phyloP scores from a whole-genome alignment of 192 early-diverging fungal species.

The Coemansia sp. region DNA sequence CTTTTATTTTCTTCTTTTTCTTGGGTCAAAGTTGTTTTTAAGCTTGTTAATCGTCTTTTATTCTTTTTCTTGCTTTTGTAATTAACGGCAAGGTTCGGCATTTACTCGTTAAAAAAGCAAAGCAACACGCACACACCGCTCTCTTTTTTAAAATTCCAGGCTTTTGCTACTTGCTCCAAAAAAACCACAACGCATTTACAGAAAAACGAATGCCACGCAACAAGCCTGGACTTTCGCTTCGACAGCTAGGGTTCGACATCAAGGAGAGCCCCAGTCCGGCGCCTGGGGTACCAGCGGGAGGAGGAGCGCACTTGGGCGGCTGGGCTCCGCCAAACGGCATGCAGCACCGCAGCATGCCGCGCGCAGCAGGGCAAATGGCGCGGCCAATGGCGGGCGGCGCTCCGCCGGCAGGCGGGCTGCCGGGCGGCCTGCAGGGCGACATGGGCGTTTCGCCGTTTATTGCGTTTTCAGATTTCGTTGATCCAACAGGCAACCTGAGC shows the following conservation, averaged over 20 bases:
- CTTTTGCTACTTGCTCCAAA: too few relatives aligned
- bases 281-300: neutral
- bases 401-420: neutral
- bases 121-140: too few relatives aligned
- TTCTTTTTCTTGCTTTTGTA: too few relatives aligned
- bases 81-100: too few relatives aligned
- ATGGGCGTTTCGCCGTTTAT: constrained; percentile 19
- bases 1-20: too few relatives aligned
- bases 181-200: too few relatives aligned
- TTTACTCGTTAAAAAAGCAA: too few relatives aligned
- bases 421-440: neutral
- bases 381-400: too few relatives aligned
- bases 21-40: too few relatives aligned
- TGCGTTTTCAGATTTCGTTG: constrained; percentile 34
- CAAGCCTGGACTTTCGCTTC: constrained; percentile 44
- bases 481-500: constrained; percentile 73
- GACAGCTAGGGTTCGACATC: constrained; percentile 32
- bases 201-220: constrained; percentile 31
- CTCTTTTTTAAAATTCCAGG: too few relatives aligned
- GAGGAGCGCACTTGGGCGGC: neutral
- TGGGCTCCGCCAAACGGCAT: neutral
- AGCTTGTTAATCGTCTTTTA: too few relatives aligned
- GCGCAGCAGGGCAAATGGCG: neutral
- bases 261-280: constrained; percentile 10
- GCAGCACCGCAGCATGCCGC: neutral